These are phyloP conservation scores for Aspergillus glaucus DNA, from an alignment of 2,329 filamentous ascomycete genomes.

Conservation along the genomic window DNA sequence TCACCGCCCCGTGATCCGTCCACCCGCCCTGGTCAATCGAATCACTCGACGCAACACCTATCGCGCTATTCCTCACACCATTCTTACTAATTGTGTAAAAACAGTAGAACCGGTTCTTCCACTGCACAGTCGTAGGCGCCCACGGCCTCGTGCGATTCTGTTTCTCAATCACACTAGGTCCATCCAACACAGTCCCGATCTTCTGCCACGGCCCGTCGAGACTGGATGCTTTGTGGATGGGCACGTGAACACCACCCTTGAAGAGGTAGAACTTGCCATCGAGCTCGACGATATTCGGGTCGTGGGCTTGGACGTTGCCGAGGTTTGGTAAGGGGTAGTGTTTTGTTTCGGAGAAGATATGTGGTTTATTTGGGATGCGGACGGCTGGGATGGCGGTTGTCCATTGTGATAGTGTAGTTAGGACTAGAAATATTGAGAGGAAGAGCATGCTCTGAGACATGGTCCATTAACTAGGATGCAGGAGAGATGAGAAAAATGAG, in stretches of 20 bases:
- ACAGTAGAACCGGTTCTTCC: slow-evolving; percentile 29
- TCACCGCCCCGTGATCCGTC: slow-evolving; percentile 31
- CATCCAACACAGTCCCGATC: slow-evolving; percentile 25
- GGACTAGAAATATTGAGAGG: background rate
- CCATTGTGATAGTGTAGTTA: background rate
- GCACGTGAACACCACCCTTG: slow-evolving; percentile 24
- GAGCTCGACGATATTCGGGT: slow-evolving; percentile 27
- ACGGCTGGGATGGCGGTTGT: slow-evolving; percentile 1
- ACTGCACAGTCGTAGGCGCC: slow-evolving; percentile 29
- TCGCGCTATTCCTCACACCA: slow-evolving; percentile 28
- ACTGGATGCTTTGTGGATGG: slow-evolving; percentile 18
- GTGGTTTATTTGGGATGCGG: background rate
- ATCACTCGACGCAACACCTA: slow-evolving; percentile 29
- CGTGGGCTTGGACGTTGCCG: slow-evolving; percentile 25
- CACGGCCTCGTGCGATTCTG: slow-evolving; percentile 27
- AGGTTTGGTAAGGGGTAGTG: slow-evolving; percentile 21
- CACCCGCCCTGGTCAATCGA: slow-evolving; percentile 16
- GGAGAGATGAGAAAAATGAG: background rate
- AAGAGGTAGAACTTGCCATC: slow-evolving; percentile 30
- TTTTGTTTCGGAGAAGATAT: slow-evolving; percentile 20
- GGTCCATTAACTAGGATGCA: background rate
- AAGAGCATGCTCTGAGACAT: background rate
- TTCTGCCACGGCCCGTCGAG: slow-evolving; percentile 28
- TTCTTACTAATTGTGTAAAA: slow-evolving; percentile 28
- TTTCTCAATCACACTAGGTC: slow-evolving; percentile 24